Evolutionary conservation across 2,329 filamentous ascomycete genomes (phyloP), one percentile per base, ranked within the genome.

Genomic region (Colletotrichum noveboracense): DNA sequence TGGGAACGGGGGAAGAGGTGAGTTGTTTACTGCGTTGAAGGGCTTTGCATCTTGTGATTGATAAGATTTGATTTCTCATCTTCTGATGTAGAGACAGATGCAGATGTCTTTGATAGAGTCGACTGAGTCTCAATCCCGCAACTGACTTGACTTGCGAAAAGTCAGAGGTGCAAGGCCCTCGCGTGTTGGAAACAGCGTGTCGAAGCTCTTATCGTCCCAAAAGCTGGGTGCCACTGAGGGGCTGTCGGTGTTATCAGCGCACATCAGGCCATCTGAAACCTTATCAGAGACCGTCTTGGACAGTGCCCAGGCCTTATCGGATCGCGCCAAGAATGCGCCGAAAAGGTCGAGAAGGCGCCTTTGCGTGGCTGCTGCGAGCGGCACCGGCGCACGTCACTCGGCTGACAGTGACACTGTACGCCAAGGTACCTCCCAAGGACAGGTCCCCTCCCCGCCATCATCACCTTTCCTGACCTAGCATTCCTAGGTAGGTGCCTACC

Each of bases 121-220:
- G 10, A 12, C 30, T 32, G 30, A 66, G 16, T 48, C 36, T 36
- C 18, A 0, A 26, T 14, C 6, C 10, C 14, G 16, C 10, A 61
- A 18, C 58, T 28, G 28, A 13, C 58, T 34, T 18, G 21, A 65
- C 32, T 36, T 36, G 73, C 43, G n/a, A 48, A 72, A 75, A 75
- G 55, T 30, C 69, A 58, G 69, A 75, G 73, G 73, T 75, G 69
- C 69, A 58, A 72, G 62, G 62, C 43, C 55, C 60, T 38, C 56
- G 55, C 38, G 38, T 26, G 28, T n/a, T 38, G 38, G 43, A 36
- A 21, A 62, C 60, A 62, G 60, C n/a, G 36, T 36, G 18, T 64
- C 26, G n/a, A 71, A 48, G 68, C 68, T 75, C 69, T 71, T 71
- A 66, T 66, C 71, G 36, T 55, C 32, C 56, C 13, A 48, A n/a